A percentile compares a stretch with the other conserved stretches of the same genome.
phyloP scores from a whole-genome alignment of 2,329 filamentous ascomycete genomes.

The Aspergillus transmontanensis region DNA sequence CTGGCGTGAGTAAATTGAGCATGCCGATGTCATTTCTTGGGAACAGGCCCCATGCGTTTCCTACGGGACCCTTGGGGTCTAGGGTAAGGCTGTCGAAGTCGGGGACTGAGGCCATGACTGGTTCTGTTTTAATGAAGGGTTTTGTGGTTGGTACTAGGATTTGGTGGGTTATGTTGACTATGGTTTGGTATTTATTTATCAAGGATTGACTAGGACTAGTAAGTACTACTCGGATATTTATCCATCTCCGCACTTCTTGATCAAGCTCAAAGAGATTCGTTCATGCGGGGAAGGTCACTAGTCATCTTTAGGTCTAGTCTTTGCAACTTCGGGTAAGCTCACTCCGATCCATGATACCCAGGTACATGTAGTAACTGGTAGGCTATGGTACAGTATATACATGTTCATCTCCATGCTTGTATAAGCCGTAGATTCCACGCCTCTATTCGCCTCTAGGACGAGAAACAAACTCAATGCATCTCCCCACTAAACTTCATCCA shows the following conservation, averaged over 20 bases:
- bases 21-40: conserved; percentile 55
- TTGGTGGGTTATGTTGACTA: not conserved
- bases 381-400: not conserved
- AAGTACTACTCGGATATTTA: conserved; percentile 9
- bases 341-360: not conserved
- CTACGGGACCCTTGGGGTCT: conserved; percentile 51
- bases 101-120: conserved; percentile 13
- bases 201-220: not conserved
- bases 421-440: not conserved
- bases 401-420: not conserved
- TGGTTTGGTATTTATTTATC: not conserved
- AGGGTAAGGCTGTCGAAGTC: conserved; percentile 54
- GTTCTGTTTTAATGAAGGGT: not conserved
- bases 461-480: not conserved
- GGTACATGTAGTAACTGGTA: not conserved
- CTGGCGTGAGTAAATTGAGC: conserved; percentile 57
- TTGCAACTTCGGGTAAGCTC: not conserved
- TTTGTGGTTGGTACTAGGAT: not conserved
- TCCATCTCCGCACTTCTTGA: conserved; percentile 10
- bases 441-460: not conserved
- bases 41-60: conserved; percentile 61
- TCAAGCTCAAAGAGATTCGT: not conserved
- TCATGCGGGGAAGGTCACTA: conserved; percentile 4
- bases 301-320: not conserved
- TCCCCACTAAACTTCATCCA: not conserved